phyloP scores from a whole-genome alignment of 2,329 filamentous ascomycete genomes.

The Dactylonectria macrodidyma region DNA sequence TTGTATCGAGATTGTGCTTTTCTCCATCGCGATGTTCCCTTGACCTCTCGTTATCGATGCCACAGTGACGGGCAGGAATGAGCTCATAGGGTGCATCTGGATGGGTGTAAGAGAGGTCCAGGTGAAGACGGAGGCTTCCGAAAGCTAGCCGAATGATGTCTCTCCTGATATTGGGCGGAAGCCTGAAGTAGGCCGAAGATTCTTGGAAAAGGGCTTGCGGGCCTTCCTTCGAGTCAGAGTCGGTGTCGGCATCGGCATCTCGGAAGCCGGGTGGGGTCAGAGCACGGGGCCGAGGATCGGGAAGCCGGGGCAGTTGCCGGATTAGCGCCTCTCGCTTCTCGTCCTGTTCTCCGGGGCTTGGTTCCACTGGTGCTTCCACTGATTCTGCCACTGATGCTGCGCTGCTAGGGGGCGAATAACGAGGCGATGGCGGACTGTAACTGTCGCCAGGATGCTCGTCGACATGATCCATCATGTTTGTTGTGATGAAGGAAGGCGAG shows the following conservation, averaged over 20 bases:
- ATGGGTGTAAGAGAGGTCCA: conserved; percentile 10
- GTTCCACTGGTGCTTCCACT: neutral
- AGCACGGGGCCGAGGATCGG: neutral
- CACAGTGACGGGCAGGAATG: conserved; percentile 1
- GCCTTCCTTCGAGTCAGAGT: neutral
- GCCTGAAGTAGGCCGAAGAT: conserved; percentile 1
- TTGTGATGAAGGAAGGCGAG: neutral
- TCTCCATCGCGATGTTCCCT: neutral
- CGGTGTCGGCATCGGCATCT: neutral
- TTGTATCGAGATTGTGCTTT: neutral
- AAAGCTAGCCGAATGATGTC: conserved; percentile 26
- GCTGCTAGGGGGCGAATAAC: neutral
- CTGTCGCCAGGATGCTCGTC: neutral
- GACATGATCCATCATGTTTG: neutral
- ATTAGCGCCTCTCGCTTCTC: neutral
- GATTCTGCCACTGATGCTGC: neutral
- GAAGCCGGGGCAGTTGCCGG: neutral
- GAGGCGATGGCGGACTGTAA: neutral
- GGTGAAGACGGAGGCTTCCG: conserved; percentile 14
- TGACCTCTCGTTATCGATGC: no score
- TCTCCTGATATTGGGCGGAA: conserved; percentile 18
- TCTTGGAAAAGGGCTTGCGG: neutral
- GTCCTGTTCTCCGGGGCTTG: neutral
- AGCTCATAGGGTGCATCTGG: neutral
- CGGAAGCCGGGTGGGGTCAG: neutral